Evolutionary conservation across 2,329 filamentous ascomycete species (phyloP), one percentile per base, ranked within the genome.

Genomic region (Sporothrix protearum): DNA sequence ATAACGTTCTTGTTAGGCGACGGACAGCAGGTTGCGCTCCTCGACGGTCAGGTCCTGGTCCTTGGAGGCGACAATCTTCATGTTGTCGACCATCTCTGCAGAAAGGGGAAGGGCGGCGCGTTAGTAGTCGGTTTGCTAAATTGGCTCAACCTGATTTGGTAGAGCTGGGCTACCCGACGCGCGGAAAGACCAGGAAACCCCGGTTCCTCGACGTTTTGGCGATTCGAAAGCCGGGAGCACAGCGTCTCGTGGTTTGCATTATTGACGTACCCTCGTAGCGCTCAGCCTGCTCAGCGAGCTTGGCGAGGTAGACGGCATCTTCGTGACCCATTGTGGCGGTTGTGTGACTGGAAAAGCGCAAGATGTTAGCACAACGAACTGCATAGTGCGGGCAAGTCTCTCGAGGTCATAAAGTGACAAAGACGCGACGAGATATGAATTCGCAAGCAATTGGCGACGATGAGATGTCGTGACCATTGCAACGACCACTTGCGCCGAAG

Each of bases 1-100:
- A 99, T 93, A 74, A 99, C 96, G 85, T 99, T 99, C 92, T 99
- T 99, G 91, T 99, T 99, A 99, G 82, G 95, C 95, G 80, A 98
- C 96, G 77, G 93, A 97, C 77, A 99, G 91, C 76, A 99, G 92
- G 87, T 98, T 98, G 84, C 95, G 93, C 91, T 99, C 96, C 83
- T 98, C 95, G 79, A 98, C 95, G 76, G 90, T 91, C 80, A 95
- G 91, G 84, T 94, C 92, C 79, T 87, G 89, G 81, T 92, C 89
- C 82, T 95, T 93, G 77, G 92, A 94, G 79, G 95, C 95, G 80
- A 97, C 95, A 78, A 92, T 90, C 91, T 97, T 98, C 95, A 98
- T 98, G 90, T 97, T 97, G 88, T 97, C 94, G 78, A 98, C 95
- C 95, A 98, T 97, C 86, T 97, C 95, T 97, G 84, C 72, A 76